These are phyloP conservation scores for Lathyrus tuberosus DNA, from an alignment of 306 rosid genomes.

Conservation along the genomic window DNA sequence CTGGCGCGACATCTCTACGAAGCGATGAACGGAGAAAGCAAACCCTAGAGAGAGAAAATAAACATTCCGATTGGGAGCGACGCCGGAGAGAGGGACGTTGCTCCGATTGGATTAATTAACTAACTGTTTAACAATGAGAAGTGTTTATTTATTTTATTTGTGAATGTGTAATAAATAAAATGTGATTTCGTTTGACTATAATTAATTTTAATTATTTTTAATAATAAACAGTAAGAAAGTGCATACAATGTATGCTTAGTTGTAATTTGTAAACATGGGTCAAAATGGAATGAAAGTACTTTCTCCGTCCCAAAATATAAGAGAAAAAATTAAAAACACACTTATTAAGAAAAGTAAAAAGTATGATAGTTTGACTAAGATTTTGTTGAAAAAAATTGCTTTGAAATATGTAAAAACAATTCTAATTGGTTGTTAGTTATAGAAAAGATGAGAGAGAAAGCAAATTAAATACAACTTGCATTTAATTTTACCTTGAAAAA, in stretches of 20 bases:
- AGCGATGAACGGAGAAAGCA: constrained; percentile 26
- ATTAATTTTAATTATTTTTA: not conserved
- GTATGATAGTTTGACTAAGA: too few species aligned
- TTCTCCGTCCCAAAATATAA: too few species aligned
- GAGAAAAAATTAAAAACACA: too few species aligned
- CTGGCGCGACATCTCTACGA: constrained; percentile 77
- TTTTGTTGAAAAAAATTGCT: too few species aligned
- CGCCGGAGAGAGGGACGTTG: constrained; percentile 31
- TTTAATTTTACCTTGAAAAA: too few species aligned
- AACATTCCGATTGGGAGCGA: constrained; percentile 39
- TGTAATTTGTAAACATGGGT: constrained; percentile 31
- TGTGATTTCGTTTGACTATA: too few species aligned
- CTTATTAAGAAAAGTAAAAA: too few species aligned
- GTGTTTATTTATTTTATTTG: not conserved
- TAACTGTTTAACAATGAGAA: constrained; percentile 16
- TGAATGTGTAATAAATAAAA: not conserved
- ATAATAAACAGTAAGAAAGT: not conserved
- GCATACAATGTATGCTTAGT: constrained; percentile 1
- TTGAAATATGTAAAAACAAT: too few species aligned
- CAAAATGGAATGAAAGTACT: constrained; percentile 37
- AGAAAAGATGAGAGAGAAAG: too few species aligned
- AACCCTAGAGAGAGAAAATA: constrained; percentile 44
- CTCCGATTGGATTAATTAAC: constrained; percentile 31
- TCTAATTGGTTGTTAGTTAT: too few species aligned
- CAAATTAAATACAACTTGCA: too few species aligned